Conservation (phyloP, 306 rosid species). For the Quercus alba region DNA sequence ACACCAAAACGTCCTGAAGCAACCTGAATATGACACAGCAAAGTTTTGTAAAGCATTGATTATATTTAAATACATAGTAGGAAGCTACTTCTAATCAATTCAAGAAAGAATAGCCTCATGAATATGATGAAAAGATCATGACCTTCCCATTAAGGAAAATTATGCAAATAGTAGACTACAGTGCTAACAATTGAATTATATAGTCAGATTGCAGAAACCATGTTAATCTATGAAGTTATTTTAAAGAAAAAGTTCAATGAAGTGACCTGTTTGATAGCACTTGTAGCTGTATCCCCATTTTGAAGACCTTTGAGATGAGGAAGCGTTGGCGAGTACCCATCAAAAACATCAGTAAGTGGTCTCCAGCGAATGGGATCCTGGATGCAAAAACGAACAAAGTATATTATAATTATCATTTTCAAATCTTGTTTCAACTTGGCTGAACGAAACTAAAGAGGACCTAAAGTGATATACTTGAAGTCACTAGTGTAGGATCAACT, state of each 20-base stretch:
- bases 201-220: constrained; percentile 15
- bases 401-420: neutral
- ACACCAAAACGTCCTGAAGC: constrained; percentile 99
- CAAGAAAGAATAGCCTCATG: neutral
- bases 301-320: constrained; percentile 99
- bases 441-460: constrained; percentile 3
- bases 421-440: neutral
- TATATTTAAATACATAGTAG: constrained; percentile 3
- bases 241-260: constrained; percentile 20
- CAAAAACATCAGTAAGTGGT: constrained; percentile 92
- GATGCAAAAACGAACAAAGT: constrained; percentile 9
- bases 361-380: constrained; percentile 99
- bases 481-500: neutral
- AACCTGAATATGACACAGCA: constrained; percentile 56
- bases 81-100: neutral
- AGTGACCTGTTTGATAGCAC: constrained; percentile 96
- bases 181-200: constrained; percentile 4
- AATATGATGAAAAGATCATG: constrained; percentile 18
- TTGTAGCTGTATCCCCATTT: constrained; percentile 98
- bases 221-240: neutral
- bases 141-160: constrained; percentile 6
- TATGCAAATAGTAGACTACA: constrained; percentile 1
- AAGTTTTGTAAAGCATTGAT: neutral
- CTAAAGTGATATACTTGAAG: neutral
- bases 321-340: constrained; percentile 96